Base-by-base conservation (phyloP, 768 basidiomycete genomes). In the Tulasnella sp. region DNA sequence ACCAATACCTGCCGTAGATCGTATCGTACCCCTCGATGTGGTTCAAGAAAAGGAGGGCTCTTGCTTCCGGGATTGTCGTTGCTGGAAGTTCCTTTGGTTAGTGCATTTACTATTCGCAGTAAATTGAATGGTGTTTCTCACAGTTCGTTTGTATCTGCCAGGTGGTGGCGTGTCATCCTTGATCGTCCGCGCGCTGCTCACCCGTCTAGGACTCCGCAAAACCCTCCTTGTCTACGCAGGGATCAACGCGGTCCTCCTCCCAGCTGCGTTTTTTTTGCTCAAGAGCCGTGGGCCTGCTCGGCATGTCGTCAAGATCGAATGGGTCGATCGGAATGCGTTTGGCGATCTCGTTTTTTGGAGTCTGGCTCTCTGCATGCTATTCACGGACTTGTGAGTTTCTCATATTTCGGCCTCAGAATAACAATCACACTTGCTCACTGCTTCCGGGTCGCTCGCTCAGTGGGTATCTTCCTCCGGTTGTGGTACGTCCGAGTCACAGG, bases 161-260 rank as follows among this genome's bases (percentile, higher is more conserved):
- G 78, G 78, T 37, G 78, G 78, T 22, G 78, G 78, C 22, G 75
- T 58, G 4, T 34, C 68, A 8, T 74, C 78, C n/a, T 38, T 79
- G 14, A 29, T 84, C n/a, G 58, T 81, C 5, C 83, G 82, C 82
- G 79, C 82, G 81, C 37, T 80, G 29, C 79, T 85, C 1, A 80
- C 80, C 7, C 78, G 77, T 5, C 34, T 84, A 38, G 83, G 83
- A 0, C 82, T 83, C 67, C 79, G 82, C 17, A 80, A 82, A 29
- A 81, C 83, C 3, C 80, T 84, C 71, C 79, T 83, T 19, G 80
- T 82, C 58, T 83, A 83, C 76, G 79, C 81, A 42, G 80, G 79
- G 74, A 74, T 81, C 67, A 80, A 82, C 72, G 81, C 80, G 5
- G 76, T 82, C 8, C 71, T 81, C 6, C 80, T 82, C 78, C 75